Evolutionary conservation across 2,329 filamentous ascomycete species (phyloP), one percentile per base, ranked within the genome.

Genomic region (Penicillium thymicola): DNA sequence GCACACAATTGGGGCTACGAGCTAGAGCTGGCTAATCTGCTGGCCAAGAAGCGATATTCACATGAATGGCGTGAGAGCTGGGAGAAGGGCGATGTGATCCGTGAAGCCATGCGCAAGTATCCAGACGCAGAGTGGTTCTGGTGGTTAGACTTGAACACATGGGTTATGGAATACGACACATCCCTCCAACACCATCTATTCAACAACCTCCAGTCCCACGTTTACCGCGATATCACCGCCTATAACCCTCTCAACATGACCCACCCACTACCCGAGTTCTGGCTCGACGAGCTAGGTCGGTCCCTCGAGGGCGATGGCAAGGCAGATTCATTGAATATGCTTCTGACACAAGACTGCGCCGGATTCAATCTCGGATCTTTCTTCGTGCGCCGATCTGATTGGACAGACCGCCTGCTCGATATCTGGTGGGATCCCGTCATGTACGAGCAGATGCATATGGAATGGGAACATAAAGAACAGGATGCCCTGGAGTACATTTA

Each of bases 31-130:
- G 91, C 96, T 64, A 95, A 99, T 74, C 96, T 99, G 92, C 93
- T 92, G 78, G 96, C 92, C 52, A 96, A 97, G 83, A 97, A 97
- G 78, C 87, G 92, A 64, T 99, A 99, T 72, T 93, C 94, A 28
- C 94, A 99, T 76, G 94, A 99, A 76, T 99, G 94, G 94, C 85
- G 94, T 69, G 94, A 99, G 77, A 95, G 93, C 73, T 99, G 94
- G 94, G 94, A 99, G 77, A 99, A 97, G 80, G 92, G 97, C 59
- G 94, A 99, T 73, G 91, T 91, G 41, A 86, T 99, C 67, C 86
- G 93, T 59, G 89, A 90, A 59, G 87, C 89, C 43, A 87, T 99
- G 82, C 85, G 87, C 71, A 97, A 97, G 74, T 97, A 97, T 70
- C 94, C 94, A 28, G 83, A 96, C 62, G 94, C 93, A 34, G 93